Percentiles rank a stretch among this genome's conserved stretches.
These are phyloP conservation scores for Metarhizium robertsii DNA, from an alignment of 2,329 filamentous ascomycete genomes.

Conservation along the genomic window DNA sequence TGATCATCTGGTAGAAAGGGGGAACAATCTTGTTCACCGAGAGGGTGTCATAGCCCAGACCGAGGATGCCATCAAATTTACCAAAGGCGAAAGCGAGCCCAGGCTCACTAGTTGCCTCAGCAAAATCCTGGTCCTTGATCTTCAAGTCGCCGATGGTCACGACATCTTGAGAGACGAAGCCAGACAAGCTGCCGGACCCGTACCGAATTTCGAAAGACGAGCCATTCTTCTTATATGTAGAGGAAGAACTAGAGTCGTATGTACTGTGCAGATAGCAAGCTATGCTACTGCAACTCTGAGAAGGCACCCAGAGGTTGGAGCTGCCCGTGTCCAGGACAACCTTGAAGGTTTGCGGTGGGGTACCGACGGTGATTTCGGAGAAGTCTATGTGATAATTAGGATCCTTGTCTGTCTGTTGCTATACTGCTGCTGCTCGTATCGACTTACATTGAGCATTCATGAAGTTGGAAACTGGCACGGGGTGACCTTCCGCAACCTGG, in stretches of 20 bases:
- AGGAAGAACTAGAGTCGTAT: constrained; percentile 86
- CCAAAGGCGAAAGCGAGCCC: constrained; percentile 97
- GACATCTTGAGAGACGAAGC: constrained; percentile 85
- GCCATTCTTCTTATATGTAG: constrained; percentile 89
- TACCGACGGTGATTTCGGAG: constrained; percentile 89
- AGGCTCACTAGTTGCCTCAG: constrained; percentile 90
- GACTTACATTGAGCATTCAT: constrained; percentile 93
- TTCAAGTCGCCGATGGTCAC: constrained; percentile 81
- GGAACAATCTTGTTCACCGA: constrained; percentile 94
- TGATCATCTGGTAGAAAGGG: constrained; percentile 92
- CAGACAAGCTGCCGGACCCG: constrained; percentile 86
- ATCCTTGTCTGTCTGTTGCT: neutral
- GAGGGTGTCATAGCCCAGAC: constrained; percentile 89
- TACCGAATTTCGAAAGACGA: constrained; percentile 88
- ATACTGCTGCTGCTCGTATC: no score
- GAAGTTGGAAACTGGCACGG: constrained; percentile 91
- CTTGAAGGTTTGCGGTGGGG: constrained; percentile 91
- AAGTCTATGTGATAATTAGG: constrained; percentile 55
- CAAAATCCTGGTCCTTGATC: constrained; percentile 87
- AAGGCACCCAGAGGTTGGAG: constrained; percentile 98
- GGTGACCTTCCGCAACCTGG: constrained; percentile 58
- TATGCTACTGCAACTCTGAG: constrained; percentile 81
- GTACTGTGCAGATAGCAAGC: constrained; percentile 96
- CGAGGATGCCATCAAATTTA: constrained; percentile 92
- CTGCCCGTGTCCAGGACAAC: constrained; percentile 97